Evolutionary conservation across 176 grass and related monocot genomes (phyloP).

Genomic region (Aegilops bicornis): DNA sequence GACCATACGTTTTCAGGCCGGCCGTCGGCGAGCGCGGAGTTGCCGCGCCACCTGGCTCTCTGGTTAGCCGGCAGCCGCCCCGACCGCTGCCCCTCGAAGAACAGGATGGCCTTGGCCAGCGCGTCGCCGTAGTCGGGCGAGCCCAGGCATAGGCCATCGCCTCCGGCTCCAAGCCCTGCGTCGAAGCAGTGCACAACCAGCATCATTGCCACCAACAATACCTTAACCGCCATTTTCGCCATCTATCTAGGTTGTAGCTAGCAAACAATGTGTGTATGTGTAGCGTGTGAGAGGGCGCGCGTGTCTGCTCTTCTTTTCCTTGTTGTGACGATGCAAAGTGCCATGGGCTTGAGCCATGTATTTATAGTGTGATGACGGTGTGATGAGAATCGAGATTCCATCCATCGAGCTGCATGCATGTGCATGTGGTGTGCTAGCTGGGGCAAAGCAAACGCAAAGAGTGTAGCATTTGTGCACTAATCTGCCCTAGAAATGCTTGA

Average conservation of each 20-base stretch:
- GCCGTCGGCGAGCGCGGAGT: constrained; percentile 83
- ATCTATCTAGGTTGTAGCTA: neutral
- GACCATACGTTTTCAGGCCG: constrained; percentile 35
- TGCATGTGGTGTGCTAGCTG: neutral
- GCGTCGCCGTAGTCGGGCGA: constrained; percentile 78
- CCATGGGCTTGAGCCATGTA: constrained; percentile 1
- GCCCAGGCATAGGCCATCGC: neutral
- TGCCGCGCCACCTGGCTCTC: constrained; percentile 59
- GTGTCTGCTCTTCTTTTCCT: neutral
- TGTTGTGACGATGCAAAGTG: constrained; percentile 1
- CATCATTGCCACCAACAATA: constrained; percentile 15
- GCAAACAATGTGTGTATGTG: no score
- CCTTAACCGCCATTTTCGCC: constrained; percentile 22
- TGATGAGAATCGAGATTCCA: neutral
- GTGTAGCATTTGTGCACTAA: constrained; percentile 5
- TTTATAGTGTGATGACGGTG: constrained; percentile 36
- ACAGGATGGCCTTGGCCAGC: constrained; percentile 92
- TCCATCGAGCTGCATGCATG: neutral
- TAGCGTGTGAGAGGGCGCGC: neutral
- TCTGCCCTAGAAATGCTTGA: neutral
- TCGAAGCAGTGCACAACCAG: neutral
- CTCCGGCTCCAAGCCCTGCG: constrained; percentile 3
- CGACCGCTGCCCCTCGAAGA: constrained; percentile 96
- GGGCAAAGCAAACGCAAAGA: constrained; percentile 16
- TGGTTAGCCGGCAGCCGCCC: constrained; percentile 52